Percentiles rank a stretch among this genome's conserved stretches.
These are phyloP conservation scores for Annulohypoxylon maeteangense DNA, from an alignment of 495 filamentous ascomycete species.

Conservation along the genomic window DNA sequence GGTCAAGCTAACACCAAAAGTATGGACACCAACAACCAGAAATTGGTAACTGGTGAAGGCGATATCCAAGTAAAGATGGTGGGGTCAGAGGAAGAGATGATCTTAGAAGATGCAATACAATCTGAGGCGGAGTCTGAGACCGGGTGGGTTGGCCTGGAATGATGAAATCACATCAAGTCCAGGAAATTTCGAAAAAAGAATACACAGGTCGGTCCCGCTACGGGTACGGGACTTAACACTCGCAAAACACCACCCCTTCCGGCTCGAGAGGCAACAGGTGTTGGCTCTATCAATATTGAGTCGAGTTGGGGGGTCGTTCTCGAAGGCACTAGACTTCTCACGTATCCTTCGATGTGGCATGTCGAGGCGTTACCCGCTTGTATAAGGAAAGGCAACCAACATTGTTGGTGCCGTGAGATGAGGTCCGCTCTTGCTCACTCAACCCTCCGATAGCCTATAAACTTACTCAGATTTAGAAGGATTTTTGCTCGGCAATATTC, in stretches of 20 bases:
- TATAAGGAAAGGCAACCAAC: background rate
- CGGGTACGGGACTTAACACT: background rate
- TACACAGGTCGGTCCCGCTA: background rate
- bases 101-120: constrained; percentile 49
- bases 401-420: constrained; percentile 6
- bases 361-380: background rate
- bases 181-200: background rate
- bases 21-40: constrained; percentile 12
- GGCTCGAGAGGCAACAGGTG: background rate
- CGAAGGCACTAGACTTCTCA: background rate
- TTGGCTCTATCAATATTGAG: background rate
- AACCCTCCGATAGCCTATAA: constrained; percentile 3
- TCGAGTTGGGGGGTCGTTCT: background rate
- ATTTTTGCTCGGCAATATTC: constrained; percentile 11
- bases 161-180: constrained; percentile 14
- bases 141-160: constrained; percentile 67
- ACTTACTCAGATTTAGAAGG: constrained; percentile 17
- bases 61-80: constrained; percentile 40
- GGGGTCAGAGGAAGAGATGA: constrained; percentile 35
- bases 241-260: background rate
- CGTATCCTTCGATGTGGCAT: background rate
- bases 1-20: constrained; percentile 51
- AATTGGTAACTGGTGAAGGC: constrained; percentile 30
- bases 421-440: constrained; percentile 5
- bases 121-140: constrained; percentile 52